A percentile compares a stretch with the other conserved stretches of the same genome.
These are phyloP conservation scores for Streptanthus diversifolius DNA, from an alignment of 345 rosid genomes.

Conservation along the genomic window DNA sequence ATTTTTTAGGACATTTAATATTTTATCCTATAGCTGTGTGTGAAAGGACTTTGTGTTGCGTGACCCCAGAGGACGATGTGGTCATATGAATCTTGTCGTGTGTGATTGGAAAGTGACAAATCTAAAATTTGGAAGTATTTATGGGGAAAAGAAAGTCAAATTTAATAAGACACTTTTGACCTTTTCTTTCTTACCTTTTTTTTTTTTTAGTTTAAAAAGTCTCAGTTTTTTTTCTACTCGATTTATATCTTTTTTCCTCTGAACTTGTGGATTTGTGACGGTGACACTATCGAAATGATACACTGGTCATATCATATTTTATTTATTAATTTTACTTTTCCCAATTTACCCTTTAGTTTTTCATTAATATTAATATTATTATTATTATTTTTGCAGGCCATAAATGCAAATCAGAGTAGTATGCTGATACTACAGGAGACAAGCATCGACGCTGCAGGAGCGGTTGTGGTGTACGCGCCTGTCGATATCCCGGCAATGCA, in stretches of 20 bases:
- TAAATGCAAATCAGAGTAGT: constrained; percentile 86
- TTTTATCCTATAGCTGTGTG: background rate
- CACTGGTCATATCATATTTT: background rate
- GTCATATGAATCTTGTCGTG: constrained; percentile 33
- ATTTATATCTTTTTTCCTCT: background rate
- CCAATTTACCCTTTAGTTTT: background rate
- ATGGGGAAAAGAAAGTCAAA: constrained; percentile 49
- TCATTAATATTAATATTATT: no score
- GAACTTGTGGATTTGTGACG: background rate
- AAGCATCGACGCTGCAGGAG: constrained; percentile 87
- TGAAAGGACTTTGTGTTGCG: constrained; percentile 17
- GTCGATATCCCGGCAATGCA: constrained; percentile 97
- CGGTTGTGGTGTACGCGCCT: constrained; percentile 97
- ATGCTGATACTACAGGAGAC: constrained; percentile 97
- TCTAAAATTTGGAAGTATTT: constrained; percentile 41
- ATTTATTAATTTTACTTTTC: background rate
- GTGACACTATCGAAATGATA: constrained; percentile 19
- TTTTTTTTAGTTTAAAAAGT: background rate
- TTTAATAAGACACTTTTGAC: constrained; percentile 42
- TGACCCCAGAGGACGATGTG: constrained; percentile 28
- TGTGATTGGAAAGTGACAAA: constrained; percentile 42
- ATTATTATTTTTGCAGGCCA: constrained; percentile 47
- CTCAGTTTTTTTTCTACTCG: background rate
- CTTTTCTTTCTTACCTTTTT: constrained; percentile 30
- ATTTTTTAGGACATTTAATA: background rate